A percentile compares a stretch with the other conserved stretches of the same genome.
phyloP scores from a whole-genome alignment of 2,329 filamentous ascomycete species.

The Calonectria hawksworthii region DNA sequence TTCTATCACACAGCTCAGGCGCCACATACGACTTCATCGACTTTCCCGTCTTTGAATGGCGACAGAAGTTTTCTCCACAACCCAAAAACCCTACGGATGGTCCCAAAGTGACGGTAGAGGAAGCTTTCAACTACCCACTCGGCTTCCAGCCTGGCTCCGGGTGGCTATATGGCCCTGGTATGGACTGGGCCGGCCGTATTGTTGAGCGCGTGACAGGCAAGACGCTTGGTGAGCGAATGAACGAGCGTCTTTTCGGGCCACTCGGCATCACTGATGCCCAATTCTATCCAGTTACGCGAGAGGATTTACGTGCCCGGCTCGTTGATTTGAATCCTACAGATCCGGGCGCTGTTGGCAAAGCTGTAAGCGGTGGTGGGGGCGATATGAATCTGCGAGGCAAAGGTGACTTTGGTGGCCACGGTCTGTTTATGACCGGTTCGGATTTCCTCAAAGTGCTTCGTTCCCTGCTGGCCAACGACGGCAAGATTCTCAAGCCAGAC shows the following conservation, averaged over 20 bases:
- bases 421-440: conserved; percentile 52
- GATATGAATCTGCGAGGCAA: conserved; percentile 50
- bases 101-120: conserved; percentile 53
- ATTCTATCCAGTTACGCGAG: conserved; percentile 55
- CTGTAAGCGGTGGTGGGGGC: conserved; percentile 51
- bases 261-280: conserved; percentile 57
- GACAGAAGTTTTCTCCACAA: conserved; percentile 45
- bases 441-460: conserved; percentile 61
- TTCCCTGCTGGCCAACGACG: conserved; percentile 64
- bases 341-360: conserved; percentile 50
- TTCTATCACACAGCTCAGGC: conserved; percentile 67
- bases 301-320: conserved; percentile 51
- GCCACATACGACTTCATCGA: conserved; percentile 59
- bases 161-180: conserved; percentile 64
- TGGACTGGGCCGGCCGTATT: conserved; percentile 68
- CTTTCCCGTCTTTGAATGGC: conserved; percentile 53
- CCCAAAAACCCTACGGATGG: conserved; percentile 21
- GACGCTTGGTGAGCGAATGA: conserved; percentile 59
- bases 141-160: conserved; percentile 63
- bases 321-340: conserved; percentile 57
- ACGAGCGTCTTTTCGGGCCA: conserved; percentile 58
- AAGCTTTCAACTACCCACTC: conserved; percentile 60
- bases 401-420: conserved; percentile 62
- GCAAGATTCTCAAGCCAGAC: conserved; percentile 57
- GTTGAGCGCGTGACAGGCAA: conserved; percentile 62